Conservation (phyloP, 176 grass and related monocot genomes). For the Echinochloa phyllopogon region DNA sequence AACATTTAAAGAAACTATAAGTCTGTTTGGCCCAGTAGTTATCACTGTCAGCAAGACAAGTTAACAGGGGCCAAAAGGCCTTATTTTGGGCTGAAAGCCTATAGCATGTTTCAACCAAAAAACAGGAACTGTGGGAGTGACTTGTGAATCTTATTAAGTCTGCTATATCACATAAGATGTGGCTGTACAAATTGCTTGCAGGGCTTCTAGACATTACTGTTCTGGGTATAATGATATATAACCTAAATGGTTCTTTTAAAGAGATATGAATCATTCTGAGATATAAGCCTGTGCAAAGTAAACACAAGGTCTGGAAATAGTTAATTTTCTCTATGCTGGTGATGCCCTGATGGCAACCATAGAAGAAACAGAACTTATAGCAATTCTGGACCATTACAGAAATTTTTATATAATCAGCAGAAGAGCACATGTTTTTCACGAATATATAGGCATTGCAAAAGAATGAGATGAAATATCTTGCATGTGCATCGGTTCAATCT, state of each 20-base stretch:
- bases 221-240: background rate
- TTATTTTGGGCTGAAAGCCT: background rate
- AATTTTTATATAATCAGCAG: background rate
- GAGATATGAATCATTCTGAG: background rate
- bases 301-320: background rate
- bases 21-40: background rate
- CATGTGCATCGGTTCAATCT: slow-evolving; percentile 17
- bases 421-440: background rate
- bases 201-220: background rate
- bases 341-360: background rate
- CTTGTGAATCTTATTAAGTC: background rate
- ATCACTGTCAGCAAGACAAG: background rate
- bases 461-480: background rate
- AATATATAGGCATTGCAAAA: background rate
- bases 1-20: background rate
- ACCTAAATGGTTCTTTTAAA: background rate
- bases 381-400: background rate
- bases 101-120: background rate
- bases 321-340: background rate
- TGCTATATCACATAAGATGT: background rate
- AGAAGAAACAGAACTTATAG: background rate
- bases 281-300: background rate
- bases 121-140: background rate
- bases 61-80: background rate
- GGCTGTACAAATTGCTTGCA: background rate